phyloP scores from a whole-genome alignment of 208 protist species.

The Trypanosoma boissoni region DNA sequence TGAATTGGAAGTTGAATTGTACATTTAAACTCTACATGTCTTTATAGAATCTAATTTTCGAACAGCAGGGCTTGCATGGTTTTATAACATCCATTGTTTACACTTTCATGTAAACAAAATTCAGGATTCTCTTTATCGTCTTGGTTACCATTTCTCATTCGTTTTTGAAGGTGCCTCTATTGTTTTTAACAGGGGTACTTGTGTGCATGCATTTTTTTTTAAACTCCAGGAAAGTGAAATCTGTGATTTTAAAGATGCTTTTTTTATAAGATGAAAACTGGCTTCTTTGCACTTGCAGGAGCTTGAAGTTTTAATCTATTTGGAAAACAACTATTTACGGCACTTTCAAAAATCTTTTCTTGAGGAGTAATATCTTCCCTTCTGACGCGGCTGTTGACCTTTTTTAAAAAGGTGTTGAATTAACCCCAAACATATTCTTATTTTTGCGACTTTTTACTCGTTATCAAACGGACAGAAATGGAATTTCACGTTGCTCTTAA shows the following conservation, averaged over 20 bases:
- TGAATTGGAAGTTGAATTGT: slow-evolving; percentile 1
- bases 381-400: no score
- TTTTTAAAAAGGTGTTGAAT: no score
- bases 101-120: neutral
- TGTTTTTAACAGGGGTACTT: neutral
- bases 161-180: neutral
- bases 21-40: slow-evolving; percentile 14
- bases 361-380: no score
- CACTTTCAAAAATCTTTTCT: no score
- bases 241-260: neutral
- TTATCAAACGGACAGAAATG: neutral
- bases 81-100: neutral
- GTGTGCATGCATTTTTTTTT: slow-evolving; percentile 9
- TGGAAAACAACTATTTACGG: no score
- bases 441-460: neutral
- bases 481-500: slow-evolving; percentile 4
- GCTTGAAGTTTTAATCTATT: no score
- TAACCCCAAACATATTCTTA: no score
- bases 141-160: neutral
- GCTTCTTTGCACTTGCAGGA: no score
- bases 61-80: no score
- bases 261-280: no score
- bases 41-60: no score
- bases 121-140: slow-evolving; percentile 8
- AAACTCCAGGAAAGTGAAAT: slow-evolving; percentile 11